Evolutionary conservation across 1,139 yeast species (phyloP).

Genomic region (Yamadazyma dendronema): DNA sequence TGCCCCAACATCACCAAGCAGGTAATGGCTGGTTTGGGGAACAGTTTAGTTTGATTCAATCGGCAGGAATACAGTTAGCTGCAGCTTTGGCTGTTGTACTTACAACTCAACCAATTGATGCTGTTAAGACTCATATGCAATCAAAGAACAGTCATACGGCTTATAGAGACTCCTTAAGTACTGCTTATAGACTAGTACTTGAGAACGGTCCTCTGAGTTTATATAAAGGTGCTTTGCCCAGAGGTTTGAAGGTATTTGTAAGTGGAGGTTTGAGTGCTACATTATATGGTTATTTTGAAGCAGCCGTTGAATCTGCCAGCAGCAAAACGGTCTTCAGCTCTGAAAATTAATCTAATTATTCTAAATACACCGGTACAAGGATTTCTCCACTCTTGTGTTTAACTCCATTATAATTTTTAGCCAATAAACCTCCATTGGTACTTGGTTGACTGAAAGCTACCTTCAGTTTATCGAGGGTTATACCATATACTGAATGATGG

Average conservation of each 20-base stretch:
- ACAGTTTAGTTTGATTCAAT: conserved; percentile 37
- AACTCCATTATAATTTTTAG: conserved; percentile 50
- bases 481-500: conserved; percentile 51
- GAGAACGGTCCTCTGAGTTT: conserved; percentile 51
- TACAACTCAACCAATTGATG: conserved; percentile 89
- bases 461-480: conserved; percentile 34
- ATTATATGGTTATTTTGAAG: conserved; percentile 62
- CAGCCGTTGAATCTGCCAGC: conserved; percentile 45
- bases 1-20: conserved; percentile 47
- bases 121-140: conserved; percentile 85
- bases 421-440: conserved; percentile 56
- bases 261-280: conserved; percentile 79
- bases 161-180: conserved; percentile 67
- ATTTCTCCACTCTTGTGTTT: conserved; percentile 48
- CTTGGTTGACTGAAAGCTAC: conserved; percentile 77
- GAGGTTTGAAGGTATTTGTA: conserved; percentile 73
- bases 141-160: conserved; percentile 62
- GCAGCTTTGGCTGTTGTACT: conserved; percentile 68
- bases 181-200: conserved; percentile 69
- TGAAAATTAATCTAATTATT: conserved; percentile 10
- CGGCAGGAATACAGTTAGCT: conserved; percentile 53
- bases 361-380: conserved; percentile 52
- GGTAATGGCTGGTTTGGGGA: conserved; percentile 51
- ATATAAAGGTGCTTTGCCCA: conserved; percentile 80
- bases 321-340: conserved; percentile 47